Base-by-base conservation (phyloP, 148 eudicot species). In the Cornus kousa region DNA sequence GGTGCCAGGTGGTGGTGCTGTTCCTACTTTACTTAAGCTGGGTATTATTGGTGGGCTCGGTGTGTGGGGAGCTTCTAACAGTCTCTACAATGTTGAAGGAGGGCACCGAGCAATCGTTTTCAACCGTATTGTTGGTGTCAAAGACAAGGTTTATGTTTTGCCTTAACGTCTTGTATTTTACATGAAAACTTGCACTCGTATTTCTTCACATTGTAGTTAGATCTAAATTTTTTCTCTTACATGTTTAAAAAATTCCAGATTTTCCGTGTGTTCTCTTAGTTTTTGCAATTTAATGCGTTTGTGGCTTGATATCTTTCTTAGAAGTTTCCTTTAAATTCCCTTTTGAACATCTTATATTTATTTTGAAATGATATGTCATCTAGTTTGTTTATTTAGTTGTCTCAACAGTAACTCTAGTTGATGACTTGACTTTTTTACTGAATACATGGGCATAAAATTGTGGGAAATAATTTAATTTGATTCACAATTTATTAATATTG, bases 71-170 rank as follows among this genome's bases (percentile, higher is more conserved):
- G 72, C 85, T 76, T 72, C 87, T 73, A 86, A 95, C 86, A 90
- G 97, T 87, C 86, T 95, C 55, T 95, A 95, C 90, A 93, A 93
- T 80, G 97, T 93, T 6, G 97, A 93, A 64, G 97, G 99, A 71
- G 97, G 99, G 43, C 97, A 95, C 78, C 83, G 99, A 14, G 99
- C 99, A 40, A 92, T 95, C 70, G 94, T 95, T 22, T 95, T 95
- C 88, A 95, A 95, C 67, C 99, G 99, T 23, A 33, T 95, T 46
- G 82, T 81, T 79, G 99, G 99, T 62, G 81, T 95, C 77, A 95
- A 95, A 81, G 94, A 95, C 66, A 86, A 95, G 99, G 99, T 94
- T 57, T 35, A 37, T 35, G n/a, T 79, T 74, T 59, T 46, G 19
- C 65, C 39, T 68, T 60, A 5, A 6, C 68, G 33, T 16, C 64